Evolutionary conservation across 352 stramenopile species (phyloP), one percentile per base, ranked within the genome.

Genomic region (Phytophthora europaea): DNA sequence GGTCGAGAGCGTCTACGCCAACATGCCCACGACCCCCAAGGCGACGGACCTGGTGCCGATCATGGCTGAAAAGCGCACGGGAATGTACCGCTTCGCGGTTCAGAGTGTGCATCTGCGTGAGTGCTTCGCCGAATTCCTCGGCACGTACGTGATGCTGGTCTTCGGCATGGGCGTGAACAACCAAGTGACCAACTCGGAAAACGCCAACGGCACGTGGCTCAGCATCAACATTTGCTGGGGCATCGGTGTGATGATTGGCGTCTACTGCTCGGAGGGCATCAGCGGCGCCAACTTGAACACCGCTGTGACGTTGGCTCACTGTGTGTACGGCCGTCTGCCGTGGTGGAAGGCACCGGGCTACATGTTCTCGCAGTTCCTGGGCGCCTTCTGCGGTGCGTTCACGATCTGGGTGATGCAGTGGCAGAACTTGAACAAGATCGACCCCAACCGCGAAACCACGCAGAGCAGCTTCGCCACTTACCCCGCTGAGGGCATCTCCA

Each of bases 101-200:
- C 22, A 74, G 52, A 78, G 65, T 48, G 65, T 74, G 18, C 70
- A 74, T 28, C 4, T 76, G 23, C 72, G 76, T 20, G 74, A 86
- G 66, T 84, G 79, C 57, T 50, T 82, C 28, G 73, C 73, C 36
- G 79, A 84, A 58, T 84, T 82, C 67, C 73, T 86, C n/a, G 74
- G 71, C 31, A 60, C 28, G 1, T 60, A 28, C 31, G 53, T 82
- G 15, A 71, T 85, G 67, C 74, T 91, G 60, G 55, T 68, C 18
- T 90, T 90, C 70, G 82, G 84, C 28, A 77, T 83, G 50, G 84
- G 82, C 48, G 82, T 88, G 9, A 88, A 88, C 67, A 81, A 85
- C 59, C 81, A 92, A 76, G 79, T 88, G 28, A 74, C 65, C 8
- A 71, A 89, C 20, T 89, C 80, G 28, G 43, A 82, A 6, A 70